A percentile compares a stretch with the other conserved stretches of the same genome.
Evolutionary conservation across 1,139 yeast species (phyloP).

Genomic region (Meyerozyma elateridarum): DNA sequence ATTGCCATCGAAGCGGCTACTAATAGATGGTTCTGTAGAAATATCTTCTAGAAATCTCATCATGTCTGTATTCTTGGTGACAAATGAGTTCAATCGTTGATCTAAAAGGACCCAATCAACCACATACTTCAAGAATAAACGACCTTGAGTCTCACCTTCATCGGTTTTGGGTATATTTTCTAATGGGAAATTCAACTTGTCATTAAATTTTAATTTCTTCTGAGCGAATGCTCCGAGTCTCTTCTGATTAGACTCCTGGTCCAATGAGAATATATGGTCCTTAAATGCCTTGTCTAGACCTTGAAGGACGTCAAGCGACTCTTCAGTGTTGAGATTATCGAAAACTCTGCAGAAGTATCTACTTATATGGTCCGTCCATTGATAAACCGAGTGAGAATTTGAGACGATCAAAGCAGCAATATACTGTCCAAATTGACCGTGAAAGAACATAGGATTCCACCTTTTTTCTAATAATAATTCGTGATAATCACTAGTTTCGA

Average conservation of each 20-base stretch:
- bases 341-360: slow-evolving; percentile 12
- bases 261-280: slow-evolving; percentile 1
- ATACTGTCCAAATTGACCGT: slow-evolving; percentile 20
- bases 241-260: neutral
- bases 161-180: too few species aligned
- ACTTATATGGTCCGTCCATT: slow-evolving; percentile 13
- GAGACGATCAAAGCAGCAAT: slow-evolving; percentile 11
- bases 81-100: neutral
- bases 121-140: neutral
- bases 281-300: slow-evolving; percentile 9
- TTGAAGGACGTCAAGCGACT: slow-evolving; percentile 10
- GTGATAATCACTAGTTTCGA: slow-evolving; percentile 9
- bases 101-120: neutral
- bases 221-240: neutral
- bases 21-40: too few species aligned
- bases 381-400: slow-evolving; percentile 7
- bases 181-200: too few species aligned
- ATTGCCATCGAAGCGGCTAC: too few species aligned
- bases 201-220: neutral
- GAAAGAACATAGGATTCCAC: slow-evolving; percentile 10
- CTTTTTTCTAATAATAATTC: slow-evolving; percentile 10
- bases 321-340: slow-evolving; percentile 14
- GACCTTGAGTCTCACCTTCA: neutral
- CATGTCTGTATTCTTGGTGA: neutral
- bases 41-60: neutral